Evolutionary conservation across 2,329 filamentous ascomycete species (phyloP).

Genomic region (Fusarium sp.): DNA sequence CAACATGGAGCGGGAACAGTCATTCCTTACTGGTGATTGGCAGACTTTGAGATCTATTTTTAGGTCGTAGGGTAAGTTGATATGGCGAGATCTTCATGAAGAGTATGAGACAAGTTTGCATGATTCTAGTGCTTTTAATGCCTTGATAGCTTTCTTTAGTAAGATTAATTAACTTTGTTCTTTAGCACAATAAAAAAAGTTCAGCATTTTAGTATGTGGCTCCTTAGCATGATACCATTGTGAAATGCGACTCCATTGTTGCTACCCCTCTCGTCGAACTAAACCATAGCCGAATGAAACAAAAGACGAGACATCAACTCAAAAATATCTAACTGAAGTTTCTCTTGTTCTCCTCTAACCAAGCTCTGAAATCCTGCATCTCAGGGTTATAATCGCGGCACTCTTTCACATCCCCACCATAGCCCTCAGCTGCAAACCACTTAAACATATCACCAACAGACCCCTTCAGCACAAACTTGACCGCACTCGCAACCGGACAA

Average conservation of each 20-base stretch:
- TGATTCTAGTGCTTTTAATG: no score
- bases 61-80: neutral
- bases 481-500: slow-evolving; percentile 13
- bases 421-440: slow-evolving; percentile 30
- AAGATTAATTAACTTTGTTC: no score
- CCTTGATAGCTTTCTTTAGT: no score
- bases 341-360: slow-evolving; percentile 2
- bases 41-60: rapidly evolving
- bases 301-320: no score
- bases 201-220: no score
- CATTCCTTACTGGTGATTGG: neutral
- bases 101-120: no score
- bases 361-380: slow-evolving; percentile 17
- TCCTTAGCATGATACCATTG: no score
- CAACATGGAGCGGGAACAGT: neutral
- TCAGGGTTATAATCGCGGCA: neutral
- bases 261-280: no score
- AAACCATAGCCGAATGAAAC: no score
- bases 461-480: slow-evolving; percentile 21
- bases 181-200: no score
- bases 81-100: neutral
- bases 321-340: neutral
- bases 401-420: slow-evolving; percentile 21
- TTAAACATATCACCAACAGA: slow-evolving; percentile 25
- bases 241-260: no score